Percentiles rank a stretch among this genome's conserved stretches.
Evolutionary conservation across 805 yeast species (phyloP).

Genomic region (Starmera quercuum): DNA sequence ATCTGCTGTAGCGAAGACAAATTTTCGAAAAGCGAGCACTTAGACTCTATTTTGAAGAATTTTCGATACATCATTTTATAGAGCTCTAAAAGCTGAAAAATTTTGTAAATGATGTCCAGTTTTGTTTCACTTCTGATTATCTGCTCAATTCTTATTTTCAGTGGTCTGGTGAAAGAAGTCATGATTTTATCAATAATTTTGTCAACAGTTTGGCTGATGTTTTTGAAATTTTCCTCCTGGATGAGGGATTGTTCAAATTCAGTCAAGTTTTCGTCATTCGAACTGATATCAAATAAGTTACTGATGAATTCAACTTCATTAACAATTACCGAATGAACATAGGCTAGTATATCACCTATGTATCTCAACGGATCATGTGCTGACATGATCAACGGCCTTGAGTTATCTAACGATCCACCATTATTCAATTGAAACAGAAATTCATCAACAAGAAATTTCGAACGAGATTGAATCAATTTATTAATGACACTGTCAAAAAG

Average conservation of each 20-base stretch:
- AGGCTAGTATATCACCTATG: slow-evolving; percentile 83
- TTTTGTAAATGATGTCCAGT: slow-evolving; percentile 45
- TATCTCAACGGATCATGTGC: slow-evolving; percentile 79
- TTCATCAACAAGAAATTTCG: slow-evolving; percentile 56
- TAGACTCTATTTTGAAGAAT: slow-evolving; percentile 13
- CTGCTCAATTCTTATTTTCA: slow-evolving; percentile 60
- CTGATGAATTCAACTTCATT: slow-evolving; percentile 77
- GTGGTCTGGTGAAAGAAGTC: slow-evolving; percentile 47
- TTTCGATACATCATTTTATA: slow-evolving; percentile 59
- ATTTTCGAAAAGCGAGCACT: slow-evolving; percentile 16
- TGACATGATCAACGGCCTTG: slow-evolving; percentile 50
- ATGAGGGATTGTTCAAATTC: slow-evolving; percentile 25
- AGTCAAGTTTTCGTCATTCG: slow-evolving; percentile 15
- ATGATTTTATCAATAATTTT: slow-evolving; percentile 43
- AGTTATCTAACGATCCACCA: slow-evolving; percentile 16
- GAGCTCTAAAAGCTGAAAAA: slow-evolving; percentile 56
- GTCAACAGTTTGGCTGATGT: not conserved
- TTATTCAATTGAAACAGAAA: slow-evolving; percentile 48
- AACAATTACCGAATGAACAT: slow-evolving; percentile 77
- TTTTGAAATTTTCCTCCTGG: slow-evolving; percentile 5
- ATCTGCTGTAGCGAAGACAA: slow-evolving; percentile 26
- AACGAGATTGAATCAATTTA: slow-evolving; percentile 62
- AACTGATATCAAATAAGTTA: slow-evolving; percentile 45
- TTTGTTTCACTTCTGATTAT: slow-evolving; percentile 58
- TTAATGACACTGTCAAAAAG: slow-evolving; percentile 53